Evolutionary conservation across 75 land plant genomes (phyloP).

Genomic region (Cunninghamia lanceolata): DNA sequence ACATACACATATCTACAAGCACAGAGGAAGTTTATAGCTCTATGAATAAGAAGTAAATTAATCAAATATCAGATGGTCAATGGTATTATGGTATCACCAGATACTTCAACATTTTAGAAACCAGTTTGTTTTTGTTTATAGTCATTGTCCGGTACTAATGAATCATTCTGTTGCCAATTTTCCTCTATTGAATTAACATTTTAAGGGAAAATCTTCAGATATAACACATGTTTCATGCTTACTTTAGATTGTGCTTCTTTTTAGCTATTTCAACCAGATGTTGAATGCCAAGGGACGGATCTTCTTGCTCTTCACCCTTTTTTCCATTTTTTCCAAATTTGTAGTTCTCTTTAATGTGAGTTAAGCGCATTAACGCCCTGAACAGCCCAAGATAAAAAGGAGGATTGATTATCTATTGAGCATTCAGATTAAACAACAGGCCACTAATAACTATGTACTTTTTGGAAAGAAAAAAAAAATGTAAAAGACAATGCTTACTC

Average conservation of each 20-base stretch:
- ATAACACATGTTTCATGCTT: constrained; percentile 26
- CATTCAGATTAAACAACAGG: not conserved
- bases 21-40: not conserved
- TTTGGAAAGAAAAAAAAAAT: not conserved
- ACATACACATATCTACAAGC: constrained; percentile 68
- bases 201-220: not conserved
- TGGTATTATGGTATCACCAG: not conserved
- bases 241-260: constrained; percentile 57
- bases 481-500: constrained; percentile 3
- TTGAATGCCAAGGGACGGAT: constrained; percentile 41
- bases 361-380: constrained; percentile 74
- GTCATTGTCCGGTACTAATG: not conserved
- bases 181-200: not conserved
- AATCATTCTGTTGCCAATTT: not conserved
- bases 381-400: not conserved
- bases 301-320: constrained; percentile 43
- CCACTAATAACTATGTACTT: not conserved
- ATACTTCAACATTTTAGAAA: not conserved
- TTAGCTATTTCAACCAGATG: constrained; percentile 41
- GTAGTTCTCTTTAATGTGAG: constrained; percentile 67
- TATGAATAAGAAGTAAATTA: not conserved
- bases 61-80: not conserved
- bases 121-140: not conserved
- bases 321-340: constrained; percentile 56
- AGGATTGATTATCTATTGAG: not conserved